A percentile compares a stretch with the other conserved stretches of the same genome.
Conservation (phyloP, 1,284 basidiomycete genomes). For the Cutaneotrichosporon curvatum region DNA sequence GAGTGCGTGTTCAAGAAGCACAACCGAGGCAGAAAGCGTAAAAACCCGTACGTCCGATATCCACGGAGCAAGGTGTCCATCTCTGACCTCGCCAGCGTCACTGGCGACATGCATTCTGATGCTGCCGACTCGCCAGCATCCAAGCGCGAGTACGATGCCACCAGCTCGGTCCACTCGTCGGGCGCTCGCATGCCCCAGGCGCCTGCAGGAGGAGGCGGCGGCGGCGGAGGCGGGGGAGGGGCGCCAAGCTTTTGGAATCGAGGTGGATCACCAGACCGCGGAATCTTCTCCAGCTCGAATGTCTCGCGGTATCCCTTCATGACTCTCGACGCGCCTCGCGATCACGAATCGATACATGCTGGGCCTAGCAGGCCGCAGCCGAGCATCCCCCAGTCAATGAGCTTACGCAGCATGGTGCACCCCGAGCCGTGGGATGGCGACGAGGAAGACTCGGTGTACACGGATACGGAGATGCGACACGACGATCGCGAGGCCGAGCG, state of each 20-base stretch:
- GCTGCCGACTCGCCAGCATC: slow-evolving; percentile 4
- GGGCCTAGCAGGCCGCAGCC: background rate
- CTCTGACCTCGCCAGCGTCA: slow-evolving; percentile 3
- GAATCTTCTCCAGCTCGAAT: slow-evolving; percentile 4
- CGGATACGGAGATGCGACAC: slow-evolving; percentile 1
- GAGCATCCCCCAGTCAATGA: slow-evolving; percentile 2
- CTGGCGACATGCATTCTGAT: background rate
- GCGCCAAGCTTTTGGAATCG: slow-evolving; percentile 10
- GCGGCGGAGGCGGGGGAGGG: background rate
- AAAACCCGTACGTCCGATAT: slow-evolving; percentile 22
- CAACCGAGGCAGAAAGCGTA: slow-evolving; percentile 29
- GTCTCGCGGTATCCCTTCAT: slow-evolving; percentile 16
- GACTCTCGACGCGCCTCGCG: slow-evolving; percentile 7
- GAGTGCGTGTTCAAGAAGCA: slow-evolving; percentile 32
- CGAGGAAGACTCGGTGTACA: slow-evolving; percentile 11
- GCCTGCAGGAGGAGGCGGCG: background rate
- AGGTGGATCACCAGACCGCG: slow-evolving; percentile 8
- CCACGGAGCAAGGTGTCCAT: too few relatives aligned
- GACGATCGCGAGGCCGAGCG: background rate
- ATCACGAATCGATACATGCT: slow-evolving; percentile 1
- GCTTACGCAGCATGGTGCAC: slow-evolving; percentile 18
- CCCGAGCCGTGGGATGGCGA: slow-evolving; percentile 19
- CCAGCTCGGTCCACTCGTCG: background rate
- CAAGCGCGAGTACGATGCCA: slow-evolving; percentile 10
- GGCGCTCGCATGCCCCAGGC: background rate